These are phyloP conservation scores for Fusarium miscanthi DNA, from an alignment of 2,329 filamentous ascomycete genomes.

Conservation along the genomic window DNA sequence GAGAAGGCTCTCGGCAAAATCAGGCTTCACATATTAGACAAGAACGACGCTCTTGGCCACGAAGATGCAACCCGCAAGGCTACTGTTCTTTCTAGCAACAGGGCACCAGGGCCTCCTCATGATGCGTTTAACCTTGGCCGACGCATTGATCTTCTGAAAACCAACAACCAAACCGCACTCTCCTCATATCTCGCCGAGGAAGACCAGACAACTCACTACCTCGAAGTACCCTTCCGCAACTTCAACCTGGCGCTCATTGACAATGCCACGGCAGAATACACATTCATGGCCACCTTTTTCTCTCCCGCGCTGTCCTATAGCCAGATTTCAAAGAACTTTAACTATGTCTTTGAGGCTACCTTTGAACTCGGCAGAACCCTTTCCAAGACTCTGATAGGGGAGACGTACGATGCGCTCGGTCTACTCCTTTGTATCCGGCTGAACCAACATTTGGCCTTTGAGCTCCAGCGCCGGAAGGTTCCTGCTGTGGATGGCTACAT, in stretches of 20 bases:
- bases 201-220: conserved; percentile 84
- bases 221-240: conserved; percentile 91
- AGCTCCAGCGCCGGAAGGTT: conserved; percentile 89
- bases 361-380: conserved; percentile 84
- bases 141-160: conserved; percentile 83
- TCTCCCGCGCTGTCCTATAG: conserved; percentile 79
- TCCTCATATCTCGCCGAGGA: conserved; percentile 93
- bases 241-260: conserved; percentile 95
- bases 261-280: conserved; percentile 94
- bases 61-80: conserved; percentile 77
- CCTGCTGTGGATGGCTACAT: conserved; percentile 91
- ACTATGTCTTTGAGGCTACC: conserved; percentile 88
- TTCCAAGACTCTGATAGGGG: conserved; percentile 79
- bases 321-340: conserved; percentile 83
- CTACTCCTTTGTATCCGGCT: conserved; percentile 90
- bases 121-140: conserved; percentile 92
- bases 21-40: conserved; percentile 84
- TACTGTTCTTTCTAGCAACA: conserved; percentile 62
- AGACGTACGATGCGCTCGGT: conserved; percentile 85
- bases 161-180: conserved; percentile 77
- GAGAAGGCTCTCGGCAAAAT: conserved; percentile 85
- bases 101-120: conserved; percentile 69
- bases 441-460: conserved; percentile 94
- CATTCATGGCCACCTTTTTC: conserved; percentile 92
- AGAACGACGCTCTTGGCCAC: conserved; percentile 82